A percentile compares a stretch with the other conserved stretches of the same genome.
Conservation (phyloP, 345 rosid species). For the Citrus australasica region DNA sequence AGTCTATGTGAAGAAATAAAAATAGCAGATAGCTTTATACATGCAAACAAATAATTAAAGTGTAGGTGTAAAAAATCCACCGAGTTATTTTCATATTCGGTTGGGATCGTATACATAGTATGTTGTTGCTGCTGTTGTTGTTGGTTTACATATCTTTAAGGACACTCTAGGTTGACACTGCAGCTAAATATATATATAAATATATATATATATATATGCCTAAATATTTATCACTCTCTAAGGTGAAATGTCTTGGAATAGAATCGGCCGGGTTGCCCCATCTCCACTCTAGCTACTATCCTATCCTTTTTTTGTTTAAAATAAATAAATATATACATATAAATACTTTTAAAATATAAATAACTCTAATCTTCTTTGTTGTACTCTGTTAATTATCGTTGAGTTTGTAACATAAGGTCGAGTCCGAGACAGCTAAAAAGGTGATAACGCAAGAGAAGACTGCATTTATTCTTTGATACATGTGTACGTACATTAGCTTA, state of each 20-base stretch:
- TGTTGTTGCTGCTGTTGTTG: background rate
- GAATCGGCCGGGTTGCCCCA: conserved; percentile 14
- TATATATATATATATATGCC: background rate
- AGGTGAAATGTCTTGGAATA: conserved; percentile 30
- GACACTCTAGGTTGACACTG: conserved; percentile 41
- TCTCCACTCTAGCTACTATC: conserved; percentile 15
- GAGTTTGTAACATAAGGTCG: no score
- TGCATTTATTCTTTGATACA: conserved; percentile 27
- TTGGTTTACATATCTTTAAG: conserved; percentile 24
- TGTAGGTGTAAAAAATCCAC: conserved; percentile 12
- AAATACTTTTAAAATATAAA: no score
- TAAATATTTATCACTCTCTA: background rate
- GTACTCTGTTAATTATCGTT: background rate
- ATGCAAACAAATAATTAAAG: background rate
- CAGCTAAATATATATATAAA: conserved; percentile 11
- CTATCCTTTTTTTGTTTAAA: no score
- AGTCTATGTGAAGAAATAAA: no score
- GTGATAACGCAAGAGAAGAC: background rate
- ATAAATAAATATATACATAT: no score
- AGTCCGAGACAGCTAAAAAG: background rate
- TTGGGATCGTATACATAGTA: background rate
- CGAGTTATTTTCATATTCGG: conserved; percentile 10
- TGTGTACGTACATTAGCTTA: conserved; percentile 41
- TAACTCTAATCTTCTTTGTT: background rate
- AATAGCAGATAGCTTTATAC: background rate